These are phyloP conservation scores for Bacterosira constricta DNA, from an alignment of 108 stramenopile genomes.

Conservation along the genomic window DNA sequence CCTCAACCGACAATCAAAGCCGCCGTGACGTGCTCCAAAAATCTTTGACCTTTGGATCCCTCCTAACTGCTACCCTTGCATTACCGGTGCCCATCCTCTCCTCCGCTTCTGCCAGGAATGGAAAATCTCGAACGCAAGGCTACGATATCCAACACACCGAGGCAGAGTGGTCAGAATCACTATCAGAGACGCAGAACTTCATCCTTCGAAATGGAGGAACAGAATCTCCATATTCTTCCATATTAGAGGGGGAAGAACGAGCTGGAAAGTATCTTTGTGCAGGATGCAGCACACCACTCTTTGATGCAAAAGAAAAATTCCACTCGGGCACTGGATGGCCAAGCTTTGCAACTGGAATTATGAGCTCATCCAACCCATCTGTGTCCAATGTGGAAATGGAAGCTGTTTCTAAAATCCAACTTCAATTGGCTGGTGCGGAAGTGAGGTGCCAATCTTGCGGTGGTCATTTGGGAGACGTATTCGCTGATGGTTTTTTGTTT, in stretches of 20 bases:
- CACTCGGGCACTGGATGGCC: slow-evolving; percentile 64
- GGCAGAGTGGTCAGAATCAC: slow-evolving; percentile 60
- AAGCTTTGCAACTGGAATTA: slow-evolving; percentile 54
- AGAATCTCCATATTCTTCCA: slow-evolving; percentile 69
- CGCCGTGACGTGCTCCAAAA: slow-evolving; percentile 13
- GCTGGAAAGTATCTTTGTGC: slow-evolving; percentile 78
- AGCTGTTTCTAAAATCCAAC: slow-evolving; percentile 55
- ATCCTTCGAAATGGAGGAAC: slow-evolving; percentile 82
- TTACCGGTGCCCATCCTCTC: not conserved
- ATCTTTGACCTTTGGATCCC: slow-evolving; percentile 3
- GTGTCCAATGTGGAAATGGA: slow-evolving; percentile 76
- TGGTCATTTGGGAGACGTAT: slow-evolving; percentile 91
- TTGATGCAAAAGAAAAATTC: slow-evolving; percentile 75
- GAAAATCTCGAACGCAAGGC: slow-evolving; percentile 56
- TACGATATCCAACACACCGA: slow-evolving; percentile 69
- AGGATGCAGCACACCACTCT: slow-evolving; percentile 80
- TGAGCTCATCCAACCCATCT: slow-evolving; percentile 23
- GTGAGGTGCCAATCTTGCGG: slow-evolving; percentile 83
- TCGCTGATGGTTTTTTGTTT: slow-evolving; percentile 78
- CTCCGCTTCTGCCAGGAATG: slow-evolving; percentile 6
- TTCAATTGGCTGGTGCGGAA: slow-evolving; percentile 75
- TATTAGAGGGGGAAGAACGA: slow-evolving; percentile 71
- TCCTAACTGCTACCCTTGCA: slow-evolving; percentile 14
- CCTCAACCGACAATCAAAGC: too few relatives aligned
- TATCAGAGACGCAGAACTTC: slow-evolving; percentile 65